These are phyloP conservation scores for Lolium multiflorum DNA, from an alignment of 176 grass and related monocot genomes.

Conservation along the genomic window DNA sequence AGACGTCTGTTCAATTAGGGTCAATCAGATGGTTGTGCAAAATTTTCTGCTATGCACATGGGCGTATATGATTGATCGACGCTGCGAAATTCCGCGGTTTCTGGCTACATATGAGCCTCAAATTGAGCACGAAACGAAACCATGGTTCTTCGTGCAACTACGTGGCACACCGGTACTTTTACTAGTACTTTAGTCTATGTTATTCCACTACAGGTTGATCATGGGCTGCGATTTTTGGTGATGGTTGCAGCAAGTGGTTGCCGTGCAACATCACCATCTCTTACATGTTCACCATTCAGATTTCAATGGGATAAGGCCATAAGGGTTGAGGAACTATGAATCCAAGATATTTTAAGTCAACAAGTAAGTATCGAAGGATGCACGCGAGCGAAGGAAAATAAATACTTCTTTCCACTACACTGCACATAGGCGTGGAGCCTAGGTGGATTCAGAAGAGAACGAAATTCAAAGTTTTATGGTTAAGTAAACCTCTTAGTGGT, in stretches of 20 bases:
- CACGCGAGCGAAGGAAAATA: slow-evolving; percentile 33
- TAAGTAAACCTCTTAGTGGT: too few relatives aligned
- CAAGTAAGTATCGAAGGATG: neutral
- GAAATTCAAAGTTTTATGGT: too few relatives aligned
- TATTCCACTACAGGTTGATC: neutral
- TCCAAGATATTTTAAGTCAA: slow-evolving; percentile 18
- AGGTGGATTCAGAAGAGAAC: neutral
- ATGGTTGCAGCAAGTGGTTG: neutral
- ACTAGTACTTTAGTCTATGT: neutral
- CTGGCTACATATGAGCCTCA: slow-evolving; percentile 27
- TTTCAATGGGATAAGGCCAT: slow-evolving; percentile 3
- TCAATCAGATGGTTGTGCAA: neutral
- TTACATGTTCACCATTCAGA: neutral
- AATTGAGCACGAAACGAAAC: neutral
- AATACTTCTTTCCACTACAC: neutral
- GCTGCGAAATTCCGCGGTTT: neutral
- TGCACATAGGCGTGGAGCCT: slow-evolving; percentile 9
- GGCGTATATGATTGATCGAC: neutral
- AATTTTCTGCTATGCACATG: slow-evolving; percentile 11
- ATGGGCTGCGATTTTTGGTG: neutral
- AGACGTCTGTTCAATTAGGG: neutral
- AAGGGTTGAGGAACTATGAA: neutral
- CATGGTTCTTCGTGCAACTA: neutral
- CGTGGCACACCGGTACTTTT: neutral
- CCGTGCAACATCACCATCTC: neutral